Evolutionary conservation across 2,329 filamentous ascomycete genomes (phyloP), one percentile per base, ranked within the genome.

Genomic region (Ascochyta rabiei): DNA sequence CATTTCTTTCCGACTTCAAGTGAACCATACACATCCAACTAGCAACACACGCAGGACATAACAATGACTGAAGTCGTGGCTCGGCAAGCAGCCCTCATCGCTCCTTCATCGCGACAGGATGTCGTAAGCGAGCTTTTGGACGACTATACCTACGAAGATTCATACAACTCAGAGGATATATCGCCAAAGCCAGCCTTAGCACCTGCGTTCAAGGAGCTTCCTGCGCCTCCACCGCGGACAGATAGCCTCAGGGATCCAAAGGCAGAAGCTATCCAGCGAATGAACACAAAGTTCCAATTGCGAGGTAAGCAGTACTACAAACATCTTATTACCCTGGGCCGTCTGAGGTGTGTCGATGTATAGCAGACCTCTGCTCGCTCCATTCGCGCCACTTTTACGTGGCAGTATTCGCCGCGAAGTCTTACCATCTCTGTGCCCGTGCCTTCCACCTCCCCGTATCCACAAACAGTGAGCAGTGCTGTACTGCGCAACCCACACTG

Each of bases 111-210:
- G 31, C 69, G 73, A 59, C 71, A 75, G 50, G 74, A 76, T 52
- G 61, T 76, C 24, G 64, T 76, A 59, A 75, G 72, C 66, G 68
- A 70, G 49, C 61, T 76, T 37, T 60, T 76, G 38, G 72, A 71
- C 54, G 72, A 70, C n/a, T 76, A 76, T 60, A 70, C 68, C 19
- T 71, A 59, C 41, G 48, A 51, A 9, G 45, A 53, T 6, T 68
- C 65, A 4, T 73, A 73, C 47, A 62, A 52, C 19, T 62, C 56
- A 46, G 62, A 67, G 33, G 56, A 55, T 23, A 18, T 42, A 19
- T 50, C 52, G 31, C 46, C 35, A 18, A 21, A 46, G 15, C 69
- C 64, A 56, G 57, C 46, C 69, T 69, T 24, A 63, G 57, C 62
- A 43, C 59, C 64, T n/a, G 49, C 65, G 13, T 48, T 66, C 26